Evolutionary conservation across 768 basidiomycete genomes (phyloP).

Genomic region (Podaxis sp.): DNA sequence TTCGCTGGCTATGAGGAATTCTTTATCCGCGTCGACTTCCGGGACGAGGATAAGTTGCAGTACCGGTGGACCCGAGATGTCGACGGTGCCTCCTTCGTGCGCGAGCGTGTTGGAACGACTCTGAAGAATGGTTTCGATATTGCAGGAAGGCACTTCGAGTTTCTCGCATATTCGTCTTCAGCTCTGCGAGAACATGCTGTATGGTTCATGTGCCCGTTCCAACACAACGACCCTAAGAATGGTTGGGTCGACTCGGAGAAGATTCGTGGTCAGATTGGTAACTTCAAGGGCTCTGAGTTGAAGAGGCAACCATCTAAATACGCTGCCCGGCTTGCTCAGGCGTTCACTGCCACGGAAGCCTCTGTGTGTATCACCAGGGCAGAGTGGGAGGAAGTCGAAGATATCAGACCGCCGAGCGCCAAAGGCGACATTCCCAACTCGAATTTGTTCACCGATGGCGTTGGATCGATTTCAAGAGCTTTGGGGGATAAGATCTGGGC

Average conservation of each 20-base stretch:
- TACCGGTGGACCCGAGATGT: slow-evolving; percentile 69
- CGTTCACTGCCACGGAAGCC: slow-evolving; percentile 78
- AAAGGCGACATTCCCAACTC: slow-evolving; percentile 11
- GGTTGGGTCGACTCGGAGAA: slow-evolving; percentile 46
- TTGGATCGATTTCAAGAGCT: slow-evolving; percentile 67
- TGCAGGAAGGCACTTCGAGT: slow-evolving; percentile 70
- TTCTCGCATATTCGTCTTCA: slow-evolving; percentile 79
- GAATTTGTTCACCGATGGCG: slow-evolving; percentile 69
- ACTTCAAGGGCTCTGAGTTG: slow-evolving; percentile 51
- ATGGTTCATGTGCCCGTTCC: slow-evolving; percentile 74
- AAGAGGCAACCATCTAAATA: slow-evolving; percentile 67
- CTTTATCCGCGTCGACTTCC: slow-evolving; percentile 81
- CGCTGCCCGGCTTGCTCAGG: slow-evolving; percentile 79
- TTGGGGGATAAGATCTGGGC: slow-evolving; percentile 60
- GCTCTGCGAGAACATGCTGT: slow-evolving; percentile 77
- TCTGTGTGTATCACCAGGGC: slow-evolving; percentile 50
- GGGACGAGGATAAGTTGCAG: slow-evolving; percentile 76
- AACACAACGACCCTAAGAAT: slow-evolving; percentile 29
- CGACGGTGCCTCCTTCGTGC: slow-evolving; percentile 52
- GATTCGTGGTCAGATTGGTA: slow-evolving; percentile 63
- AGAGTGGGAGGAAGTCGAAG: slow-evolving; percentile 50
- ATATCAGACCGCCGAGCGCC: slow-evolving; percentile 49
- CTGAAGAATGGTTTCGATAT: slow-evolving; percentile 65
- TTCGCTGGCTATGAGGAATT: slow-evolving; percentile 56
- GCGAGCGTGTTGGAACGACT: slow-evolving; percentile 51